These are phyloP conservation scores for Leccinum arenicola DNA, from an alignment of 768 basidiomycete genomes.

Conservation along the genomic window DNA sequence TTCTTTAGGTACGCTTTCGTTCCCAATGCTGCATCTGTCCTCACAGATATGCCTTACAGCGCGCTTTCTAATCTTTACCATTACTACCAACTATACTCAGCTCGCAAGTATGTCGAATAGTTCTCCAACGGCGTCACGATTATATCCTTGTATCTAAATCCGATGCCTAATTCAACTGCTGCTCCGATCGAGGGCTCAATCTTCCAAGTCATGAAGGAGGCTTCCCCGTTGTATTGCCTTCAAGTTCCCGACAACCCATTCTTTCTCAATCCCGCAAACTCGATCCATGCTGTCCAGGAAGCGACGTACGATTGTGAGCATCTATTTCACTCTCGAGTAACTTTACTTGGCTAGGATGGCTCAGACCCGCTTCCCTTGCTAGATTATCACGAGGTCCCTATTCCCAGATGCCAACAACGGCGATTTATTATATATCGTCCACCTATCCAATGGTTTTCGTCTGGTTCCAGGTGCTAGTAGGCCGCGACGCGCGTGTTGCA, in stretches of 20 bases:
- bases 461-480: too few relatives aligned
- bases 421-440: too few relatives aligned
- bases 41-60: constrained; percentile 35
- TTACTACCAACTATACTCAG: constrained; percentile 93
- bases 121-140: constrained; percentile 96
- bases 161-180: constrained; percentile 70
- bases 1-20: constrained; percentile 64
- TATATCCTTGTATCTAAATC: constrained; percentile 93
- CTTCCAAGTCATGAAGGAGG: constrained; percentile 96
- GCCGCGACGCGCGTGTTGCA: too few relatives aligned
- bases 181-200: constrained; percentile 98
- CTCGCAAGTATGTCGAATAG: constrained; percentile 98
- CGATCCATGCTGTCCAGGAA: constrained; percentile 89
- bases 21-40: background rate
- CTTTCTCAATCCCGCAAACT: constrained; percentile 48
- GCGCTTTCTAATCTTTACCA: constrained; percentile 96
- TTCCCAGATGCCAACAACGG: too few relatives aligned
- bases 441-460: too few relatives aligned
- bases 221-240: constrained; percentile 89
- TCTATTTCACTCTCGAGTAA: background rate
- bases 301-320: constrained; percentile 87
- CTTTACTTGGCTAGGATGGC: too few relatives aligned
- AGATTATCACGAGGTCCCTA: too few relatives aligned
- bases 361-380: too few relatives aligned
- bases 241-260: constrained; percentile 96